Conservation (phyloP, 108 stramenopile species). For the Discostella stelligeroides region DNA sequence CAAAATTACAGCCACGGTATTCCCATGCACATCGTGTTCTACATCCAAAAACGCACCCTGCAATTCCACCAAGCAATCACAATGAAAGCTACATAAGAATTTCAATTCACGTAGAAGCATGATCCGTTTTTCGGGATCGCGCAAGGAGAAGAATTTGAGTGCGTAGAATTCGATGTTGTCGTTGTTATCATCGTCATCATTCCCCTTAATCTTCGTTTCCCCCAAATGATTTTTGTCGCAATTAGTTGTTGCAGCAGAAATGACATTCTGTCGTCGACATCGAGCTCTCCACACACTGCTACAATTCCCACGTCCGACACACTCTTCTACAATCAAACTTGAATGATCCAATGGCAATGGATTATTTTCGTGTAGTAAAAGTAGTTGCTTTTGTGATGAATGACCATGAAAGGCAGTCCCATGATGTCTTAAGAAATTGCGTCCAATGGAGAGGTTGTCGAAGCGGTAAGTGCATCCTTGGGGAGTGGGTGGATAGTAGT, state of each 20-base stretch:
- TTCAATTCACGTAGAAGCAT: slow-evolving; percentile 80
- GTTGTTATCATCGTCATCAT: background rate
- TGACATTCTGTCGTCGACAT: too few species aligned
- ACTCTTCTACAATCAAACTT: too few species aligned
- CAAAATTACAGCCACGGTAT: slow-evolving; percentile 49
- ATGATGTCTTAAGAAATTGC: slow-evolving; percentile 71
- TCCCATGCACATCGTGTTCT: slow-evolving; percentile 10
- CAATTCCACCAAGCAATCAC: slow-evolving; percentile 70
- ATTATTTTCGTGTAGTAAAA: background rate
- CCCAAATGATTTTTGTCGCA: too few species aligned
- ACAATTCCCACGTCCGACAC: too few species aligned
- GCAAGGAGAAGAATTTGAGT: slow-evolving; percentile 44
- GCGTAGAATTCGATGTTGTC: slow-evolving; percentile 53
- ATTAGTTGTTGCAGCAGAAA: too few species aligned
- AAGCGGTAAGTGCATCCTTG: slow-evolving; percentile 61
- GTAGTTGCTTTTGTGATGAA: slow-evolving; percentile 9
- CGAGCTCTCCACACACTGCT: too few species aligned
- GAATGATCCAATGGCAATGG: slow-evolving; percentile 1
- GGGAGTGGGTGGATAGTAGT: slow-evolving; percentile 21
- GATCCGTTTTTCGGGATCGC: slow-evolving; percentile 26
- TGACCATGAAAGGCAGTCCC: slow-evolving; percentile 59
- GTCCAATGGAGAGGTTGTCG: slow-evolving; percentile 81
- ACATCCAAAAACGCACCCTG: slow-evolving; percentile 76
- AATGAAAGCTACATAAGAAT: slow-evolving; percentile 53
- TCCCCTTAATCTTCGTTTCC: slow-evolving; percentile 6